A percentile compares a stretch with the other conserved stretches of the same genome.
Evolutionary conservation across 2,329 filamentous ascomycete genomes (phyloP).

Genomic region (Ilyonectria destructans): DNA sequence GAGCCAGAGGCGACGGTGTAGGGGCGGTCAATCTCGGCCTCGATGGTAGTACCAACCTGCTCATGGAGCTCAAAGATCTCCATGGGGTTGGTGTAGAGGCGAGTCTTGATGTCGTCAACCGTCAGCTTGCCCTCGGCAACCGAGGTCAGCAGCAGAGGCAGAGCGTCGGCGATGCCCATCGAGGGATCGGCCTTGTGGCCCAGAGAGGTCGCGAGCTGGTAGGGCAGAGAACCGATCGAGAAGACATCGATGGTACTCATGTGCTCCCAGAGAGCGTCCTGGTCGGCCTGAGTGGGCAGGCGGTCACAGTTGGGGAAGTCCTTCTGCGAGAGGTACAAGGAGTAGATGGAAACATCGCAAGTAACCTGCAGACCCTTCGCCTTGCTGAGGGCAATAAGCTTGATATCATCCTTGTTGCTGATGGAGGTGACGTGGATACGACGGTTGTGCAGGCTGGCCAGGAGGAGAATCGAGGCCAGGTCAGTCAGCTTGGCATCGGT

Average conservation of each 20-base stretch:
- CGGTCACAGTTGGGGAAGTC: slow-evolving; percentile 79
- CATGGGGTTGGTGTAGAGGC: slow-evolving; percentile 85
- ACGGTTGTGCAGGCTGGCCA: slow-evolving; percentile 84
- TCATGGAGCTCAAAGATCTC: slow-evolving; percentile 88
- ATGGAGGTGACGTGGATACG: slow-evolving; percentile 87
- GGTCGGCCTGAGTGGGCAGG: slow-evolving; percentile 78
- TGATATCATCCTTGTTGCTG: slow-evolving; percentile 85
- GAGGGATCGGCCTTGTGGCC: slow-evolving; percentile 71
- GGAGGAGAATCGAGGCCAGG: slow-evolving; percentile 83
- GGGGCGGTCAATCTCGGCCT: slow-evolving; percentile 83
- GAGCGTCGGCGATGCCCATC: slow-evolving; percentile 80
- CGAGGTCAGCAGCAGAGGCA: slow-evolving; percentile 83
- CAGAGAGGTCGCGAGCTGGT: slow-evolving; percentile 76
- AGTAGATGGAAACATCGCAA: slow-evolving; percentile 87
- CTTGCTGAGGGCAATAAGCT: slow-evolving; percentile 83
- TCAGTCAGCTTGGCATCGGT: slow-evolving; percentile 88
- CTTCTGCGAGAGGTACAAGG: slow-evolving; percentile 80
- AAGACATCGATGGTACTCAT: slow-evolving; percentile 83
- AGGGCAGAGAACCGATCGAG: slow-evolving; percentile 84
- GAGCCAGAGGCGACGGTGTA: slow-evolving; percentile 68
- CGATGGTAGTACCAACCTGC: slow-evolving; percentile 80
- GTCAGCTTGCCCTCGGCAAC: slow-evolving; percentile 82
- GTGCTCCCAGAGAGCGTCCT: slow-evolving; percentile 82
- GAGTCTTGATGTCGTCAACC: slow-evolving; percentile 79
- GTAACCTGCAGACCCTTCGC: slow-evolving; percentile 87